Percentiles rank a stretch among this genome's conserved stretches.
Evolutionary conservation across 768 basidiomycete genomes (phyloP).

Genomic region (Phlebiopsis flavidoalba): DNA sequence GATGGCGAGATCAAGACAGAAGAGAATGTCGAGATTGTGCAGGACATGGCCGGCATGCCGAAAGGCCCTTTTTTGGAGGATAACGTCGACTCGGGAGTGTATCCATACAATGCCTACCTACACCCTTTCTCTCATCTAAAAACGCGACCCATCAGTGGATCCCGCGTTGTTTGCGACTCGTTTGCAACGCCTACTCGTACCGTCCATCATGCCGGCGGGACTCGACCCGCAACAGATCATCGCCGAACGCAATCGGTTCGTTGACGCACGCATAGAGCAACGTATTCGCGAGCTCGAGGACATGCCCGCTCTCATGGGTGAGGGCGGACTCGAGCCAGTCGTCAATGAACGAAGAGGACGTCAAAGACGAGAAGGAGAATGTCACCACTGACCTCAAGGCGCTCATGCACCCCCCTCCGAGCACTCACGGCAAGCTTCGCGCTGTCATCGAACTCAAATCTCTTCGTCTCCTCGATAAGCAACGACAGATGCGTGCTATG

Average conservation of each 20-base stretch:
- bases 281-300: conserved; percentile 82
- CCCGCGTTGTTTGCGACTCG: conserved; percentile 64
- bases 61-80: conserved; percentile 77
- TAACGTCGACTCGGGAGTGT: conserved; percentile 73
- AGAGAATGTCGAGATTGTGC: conserved; percentile 49
- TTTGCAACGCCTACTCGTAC: conserved; percentile 77
- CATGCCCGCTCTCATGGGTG: conserved; percentile 75
- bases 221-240: conserved; percentile 90
- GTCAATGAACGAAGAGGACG: conserved; percentile 31
- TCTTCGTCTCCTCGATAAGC: conserved; percentile 85
- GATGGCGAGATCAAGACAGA: conserved; percentile 32
- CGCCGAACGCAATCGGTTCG: conserved; percentile 86
- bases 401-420: conserved; percentile 50
- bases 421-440: conserved; percentile 75
- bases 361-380: conserved; percentile 27
- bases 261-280: conserved; percentile 85
- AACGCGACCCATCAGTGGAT: conserved; percentile 55
- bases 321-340: conserved; percentile 59
- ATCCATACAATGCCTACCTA: conserved; percentile 88
- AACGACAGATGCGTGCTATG: conserved; percentile 78
- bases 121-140: conserved; percentile 81
- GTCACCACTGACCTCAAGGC: conserved; percentile 31
- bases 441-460: conserved; percentile 93
- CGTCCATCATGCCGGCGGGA: conserved; percentile 85
- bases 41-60: conserved; percentile 52